phyloP scores from a whole-genome alignment of 345 rosid species.

The Sonneratia caseolaris region DNA sequence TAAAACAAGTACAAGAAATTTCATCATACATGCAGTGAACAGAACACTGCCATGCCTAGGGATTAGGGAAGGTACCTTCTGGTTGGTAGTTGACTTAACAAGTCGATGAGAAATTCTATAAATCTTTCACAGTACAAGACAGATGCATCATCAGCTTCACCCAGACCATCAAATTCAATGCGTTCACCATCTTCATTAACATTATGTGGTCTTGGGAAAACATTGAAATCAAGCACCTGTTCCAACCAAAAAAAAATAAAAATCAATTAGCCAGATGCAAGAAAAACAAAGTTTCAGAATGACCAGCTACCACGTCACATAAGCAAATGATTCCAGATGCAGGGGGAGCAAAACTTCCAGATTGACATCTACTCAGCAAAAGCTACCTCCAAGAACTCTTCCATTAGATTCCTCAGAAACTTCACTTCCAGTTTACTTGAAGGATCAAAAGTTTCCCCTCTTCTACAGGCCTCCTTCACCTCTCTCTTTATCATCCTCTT shows the following conservation, averaged over 20 bases:
- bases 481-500: conserved; percentile 70
- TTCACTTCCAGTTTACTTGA: conserved; percentile 53
- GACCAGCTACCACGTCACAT: not conserved
- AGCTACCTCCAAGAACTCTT: conserved; percentile 82
- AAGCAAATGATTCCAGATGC: not conserved
- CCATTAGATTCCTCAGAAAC: conserved; percentile 71
- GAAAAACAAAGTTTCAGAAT: not conserved
- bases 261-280: not conserved
- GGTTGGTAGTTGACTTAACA: conserved; percentile 94
- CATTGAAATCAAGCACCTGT: conserved; percentile 70
- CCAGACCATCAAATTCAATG: conserved; percentile 24
- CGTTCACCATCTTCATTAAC: conserved; percentile 26
- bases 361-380: not conserved
- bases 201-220: conserved; percentile 31
- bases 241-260: not conserved
- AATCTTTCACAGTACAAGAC: conserved; percentile 90
- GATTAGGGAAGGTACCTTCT: conserved; percentile 50
- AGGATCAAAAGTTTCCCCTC: conserved; percentile 51
- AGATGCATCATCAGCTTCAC: conserved; percentile 58
- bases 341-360: not conserved
- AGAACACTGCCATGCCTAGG: not conserved
- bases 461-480: conserved; percentile 52
- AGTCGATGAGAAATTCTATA: conserved; percentile 93
- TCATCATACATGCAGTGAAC: not conserved
- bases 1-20: not conserved